Evolutionary conservation across 2,329 filamentous ascomycete genomes (phyloP), one percentile per base, ranked within the genome.

Genomic region (Westerdykella aurantiaca): DNA sequence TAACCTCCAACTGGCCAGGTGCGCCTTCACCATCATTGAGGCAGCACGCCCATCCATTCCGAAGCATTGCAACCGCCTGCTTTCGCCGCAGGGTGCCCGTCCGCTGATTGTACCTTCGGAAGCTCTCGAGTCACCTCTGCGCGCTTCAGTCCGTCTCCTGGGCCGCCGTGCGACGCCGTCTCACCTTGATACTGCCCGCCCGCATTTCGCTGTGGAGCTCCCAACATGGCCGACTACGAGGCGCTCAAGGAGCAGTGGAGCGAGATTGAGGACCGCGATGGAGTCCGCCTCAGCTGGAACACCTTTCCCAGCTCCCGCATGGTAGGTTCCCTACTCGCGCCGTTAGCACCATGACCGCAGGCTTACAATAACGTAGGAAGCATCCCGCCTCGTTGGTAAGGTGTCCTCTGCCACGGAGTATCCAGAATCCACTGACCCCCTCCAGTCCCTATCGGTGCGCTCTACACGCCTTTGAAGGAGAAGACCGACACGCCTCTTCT

Each of bases 271-370:
- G 93, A 98, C 64, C 83, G 88, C 57, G 93, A 98, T 81, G 93
- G 93, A 49, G 82, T 97, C 63, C 84, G 93, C 51, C 78, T 98
- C 55, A 96, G 91, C 72, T 98, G 93, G 93, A 98, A 98, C 68
- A 94, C 94, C 49, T 95, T 98, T 64, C 93, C 93, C 39, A 96
- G 90, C 75, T 91, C 91, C 63, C 88, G 93, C 68, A 96, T 98
- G 89, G 90, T 69, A 61, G 59, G 45, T 35, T 29, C 34, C 35
- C 45, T 45, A 22, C 25, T 38, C 45, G 38, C 38, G 37, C 33
- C 33, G 10, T 49, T 37, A 53, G 47, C 35, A 45, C 41, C 38
- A 38, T 21, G 37, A 40, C 22, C 47, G 44, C 55, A 58, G 52
- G 55, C 60, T 64, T 54, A 66, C 51, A 29, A 45, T 41, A 23